Conservation (phyloP, 106 monocot genomes). For the Dioscorea zingiberensis region DNA sequence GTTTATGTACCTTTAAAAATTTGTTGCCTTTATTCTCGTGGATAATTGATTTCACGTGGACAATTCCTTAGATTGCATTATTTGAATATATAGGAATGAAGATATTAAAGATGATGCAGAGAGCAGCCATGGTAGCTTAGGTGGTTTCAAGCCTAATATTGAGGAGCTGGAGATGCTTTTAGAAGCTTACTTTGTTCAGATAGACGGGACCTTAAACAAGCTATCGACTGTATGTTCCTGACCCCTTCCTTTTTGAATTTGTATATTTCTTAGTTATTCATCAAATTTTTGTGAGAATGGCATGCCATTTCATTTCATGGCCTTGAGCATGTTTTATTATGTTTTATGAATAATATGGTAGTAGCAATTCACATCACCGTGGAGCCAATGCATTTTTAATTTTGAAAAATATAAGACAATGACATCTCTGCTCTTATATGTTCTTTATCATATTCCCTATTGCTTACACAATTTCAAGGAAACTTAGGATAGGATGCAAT, state of each 20-base stretch:
- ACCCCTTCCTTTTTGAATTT: constrained; percentile 8
- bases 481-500: too few relatives aligned
- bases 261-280: not conserved
- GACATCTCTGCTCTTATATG: too few relatives aligned
- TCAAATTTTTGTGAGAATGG: too few relatives aligned
- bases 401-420: too few relatives aligned
- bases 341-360: too few relatives aligned
- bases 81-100: constrained; percentile 26
- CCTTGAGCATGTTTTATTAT: too few relatives aligned
- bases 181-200: constrained; percentile 67
- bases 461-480: too few relatives aligned
- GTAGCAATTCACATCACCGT: too few relatives aligned
- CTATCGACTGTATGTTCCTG: constrained; percentile 33
- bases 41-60: not conserved
- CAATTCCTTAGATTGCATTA: not conserved
- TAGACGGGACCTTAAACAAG: constrained; percentile 59
- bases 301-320: too few relatives aligned
- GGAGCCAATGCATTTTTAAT: too few relatives aligned
- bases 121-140: constrained; percentile 27
- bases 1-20: too few relatives aligned
- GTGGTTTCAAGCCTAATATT: constrained; percentile 39
- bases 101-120: constrained; percentile 20
- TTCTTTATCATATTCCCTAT: too few relatives aligned
- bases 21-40: not conserved
- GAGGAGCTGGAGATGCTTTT: constrained; percentile 62